Percentiles rank a stretch among this genome's conserved stretches.
Evolutionary conservation across 257 asterid genomes (phyloP).

Genomic region (Solanum rostratum): DNA sequence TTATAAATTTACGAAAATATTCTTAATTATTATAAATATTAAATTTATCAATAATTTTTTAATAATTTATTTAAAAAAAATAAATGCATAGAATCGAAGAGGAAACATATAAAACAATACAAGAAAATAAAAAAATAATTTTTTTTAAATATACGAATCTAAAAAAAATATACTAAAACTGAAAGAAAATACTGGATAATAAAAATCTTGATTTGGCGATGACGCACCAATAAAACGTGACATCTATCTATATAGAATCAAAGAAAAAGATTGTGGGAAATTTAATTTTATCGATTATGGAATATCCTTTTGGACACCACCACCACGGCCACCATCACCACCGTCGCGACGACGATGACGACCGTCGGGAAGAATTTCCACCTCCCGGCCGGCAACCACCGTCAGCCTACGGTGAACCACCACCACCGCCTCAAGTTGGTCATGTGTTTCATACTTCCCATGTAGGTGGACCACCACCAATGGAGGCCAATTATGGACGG

Average conservation of each 20-base stretch:
- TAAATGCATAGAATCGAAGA: too few relatives aligned
- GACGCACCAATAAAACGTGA: background rate
- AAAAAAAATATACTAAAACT: too few relatives aligned
- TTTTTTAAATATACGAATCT: too few relatives aligned
- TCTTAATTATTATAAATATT: too few relatives aligned
- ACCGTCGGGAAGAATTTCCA: conserved; percentile 9
- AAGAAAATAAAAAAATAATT: too few relatives aligned
- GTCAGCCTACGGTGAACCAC: conserved; percentile 6
- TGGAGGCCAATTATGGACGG: background rate
- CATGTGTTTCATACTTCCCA: conserved; percentile 23
- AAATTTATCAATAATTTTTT: too few relatives aligned
- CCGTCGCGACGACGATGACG: conserved; percentile 1
- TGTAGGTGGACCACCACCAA: conserved; percentile 8
- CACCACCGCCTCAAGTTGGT: conserved; percentile 23
- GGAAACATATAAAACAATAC: too few relatives aligned
- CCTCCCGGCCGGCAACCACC: conserved; percentile 12
- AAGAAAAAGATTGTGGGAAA: background rate
- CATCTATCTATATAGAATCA: background rate
- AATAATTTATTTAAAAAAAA: too few relatives aligned
- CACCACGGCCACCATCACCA: conserved; percentile 12
- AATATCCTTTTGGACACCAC: conserved; percentile 17
- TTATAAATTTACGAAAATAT: too few relatives aligned
- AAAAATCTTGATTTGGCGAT: too few relatives aligned
- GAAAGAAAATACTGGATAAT: too few relatives aligned
- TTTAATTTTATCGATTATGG: background rate